Conservation (phyloP, 768 basidiomycete species). For the Pulveroboletus sp. region DNA sequence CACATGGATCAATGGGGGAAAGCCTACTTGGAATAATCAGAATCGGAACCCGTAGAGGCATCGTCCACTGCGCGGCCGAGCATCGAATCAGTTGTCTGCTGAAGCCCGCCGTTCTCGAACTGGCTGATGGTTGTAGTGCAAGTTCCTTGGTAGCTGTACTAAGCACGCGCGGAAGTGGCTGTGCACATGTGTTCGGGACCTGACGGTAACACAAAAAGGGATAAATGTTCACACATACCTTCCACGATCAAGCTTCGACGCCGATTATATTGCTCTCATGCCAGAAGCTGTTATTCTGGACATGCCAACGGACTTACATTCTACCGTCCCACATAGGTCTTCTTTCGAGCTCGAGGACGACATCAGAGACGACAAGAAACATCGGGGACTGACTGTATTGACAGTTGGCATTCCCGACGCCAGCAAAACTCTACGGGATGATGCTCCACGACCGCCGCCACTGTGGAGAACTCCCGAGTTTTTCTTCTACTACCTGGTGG, state of each 20-base stretch:
- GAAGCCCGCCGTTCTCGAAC: slow-evolving; percentile 15
- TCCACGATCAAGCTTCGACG: background rate
- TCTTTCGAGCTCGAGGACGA: slow-evolving; percentile 18
- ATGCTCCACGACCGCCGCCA: slow-evolving; percentile 35
- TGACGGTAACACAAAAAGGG: slow-evolving; percentile 6
- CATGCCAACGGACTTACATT: slow-evolving; percentile 37
- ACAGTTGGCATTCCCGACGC: slow-evolving; percentile 57
- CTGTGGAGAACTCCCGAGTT: slow-evolving; percentile 86
- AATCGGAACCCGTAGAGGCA: slow-evolving; percentile 89
- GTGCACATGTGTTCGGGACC: slow-evolving; percentile 6
- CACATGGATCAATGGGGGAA: background rate
- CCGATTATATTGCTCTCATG: slow-evolving; percentile 18
- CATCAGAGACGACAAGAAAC: background rate
- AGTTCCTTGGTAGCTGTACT: background rate
- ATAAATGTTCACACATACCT: slow-evolving; percentile 6
- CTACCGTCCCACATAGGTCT: slow-evolving; percentile 1
- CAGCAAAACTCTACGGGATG: slow-evolving; percentile 25
- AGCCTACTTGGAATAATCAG: slow-evolving; percentile 90
- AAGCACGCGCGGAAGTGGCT: slow-evolving; percentile 13
- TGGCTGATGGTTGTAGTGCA: slow-evolving; percentile 24
- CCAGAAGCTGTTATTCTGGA: slow-evolving; percentile 27
- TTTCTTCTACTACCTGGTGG: slow-evolving; percentile 64
- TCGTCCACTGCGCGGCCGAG: slow-evolving; percentile 67
- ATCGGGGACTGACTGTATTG: slow-evolving; percentile 39
- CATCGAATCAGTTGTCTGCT: slow-evolving; percentile 30